A percentile compares a stretch with the other conserved stretches of the same genome.
These are phyloP conservation scores for Persicaria maculosa DNA, from an alignment of 148 eudicot species.

Conservation along the genomic window DNA sequence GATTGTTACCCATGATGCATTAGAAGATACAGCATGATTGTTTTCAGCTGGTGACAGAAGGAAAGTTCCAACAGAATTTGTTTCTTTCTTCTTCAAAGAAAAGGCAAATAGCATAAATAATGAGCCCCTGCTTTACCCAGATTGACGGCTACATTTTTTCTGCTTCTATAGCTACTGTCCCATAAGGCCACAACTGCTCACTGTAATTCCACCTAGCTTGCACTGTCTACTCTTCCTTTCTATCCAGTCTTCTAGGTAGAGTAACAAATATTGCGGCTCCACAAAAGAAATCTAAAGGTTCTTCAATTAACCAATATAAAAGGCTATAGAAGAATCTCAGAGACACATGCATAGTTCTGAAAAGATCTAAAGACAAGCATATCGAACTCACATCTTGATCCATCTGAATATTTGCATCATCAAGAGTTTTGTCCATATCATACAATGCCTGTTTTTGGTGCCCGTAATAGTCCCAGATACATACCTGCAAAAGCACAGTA, in stretches of 20 bases:
- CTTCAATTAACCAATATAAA: not conserved
- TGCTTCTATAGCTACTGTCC: not conserved
- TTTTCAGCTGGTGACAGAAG: too few relatives aligned
- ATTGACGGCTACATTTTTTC: not conserved
- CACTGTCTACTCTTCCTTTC: not conserved
- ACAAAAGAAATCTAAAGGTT: not conserved
- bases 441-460: conserved; percentile 72
- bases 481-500: conserved; percentile 38
- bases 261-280: not conserved
- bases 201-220: not conserved
- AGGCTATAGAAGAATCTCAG: not conserved
- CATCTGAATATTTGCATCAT: conserved; percentile 92
- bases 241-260: not conserved
- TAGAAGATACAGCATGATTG: not conserved
- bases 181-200: not conserved
- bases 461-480: conserved; percentile 79
- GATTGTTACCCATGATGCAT: not conserved
- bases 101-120: not conserved
- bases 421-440: conserved; percentile 85
- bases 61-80: not conserved
- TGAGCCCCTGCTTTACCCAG: not conserved
- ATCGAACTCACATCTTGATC: conserved; percentile 80
- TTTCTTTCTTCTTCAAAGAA: not conserved
- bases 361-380: not conserved
- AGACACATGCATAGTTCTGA: not conserved